Percentiles rank a stretch among this genome's conserved stretches.
Evolutionary conservation across 352 stramenopile genomes (phyloP).

Genomic region (Pythium sp.): DNA sequence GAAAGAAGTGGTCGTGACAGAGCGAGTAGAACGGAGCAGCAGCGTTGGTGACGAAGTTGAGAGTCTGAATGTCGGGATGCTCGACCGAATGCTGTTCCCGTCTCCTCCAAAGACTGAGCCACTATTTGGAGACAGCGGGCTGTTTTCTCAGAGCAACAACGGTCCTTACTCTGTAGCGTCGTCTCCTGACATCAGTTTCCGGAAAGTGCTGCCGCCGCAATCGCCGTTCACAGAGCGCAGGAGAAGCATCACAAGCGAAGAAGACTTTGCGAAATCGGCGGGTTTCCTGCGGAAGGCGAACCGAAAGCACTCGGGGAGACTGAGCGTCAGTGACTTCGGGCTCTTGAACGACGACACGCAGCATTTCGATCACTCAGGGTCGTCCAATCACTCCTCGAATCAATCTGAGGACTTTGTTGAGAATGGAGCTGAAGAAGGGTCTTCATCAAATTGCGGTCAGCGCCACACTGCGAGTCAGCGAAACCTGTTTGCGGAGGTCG

Average conservation of each 20-base stretch:
- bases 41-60: constrained; percentile 9
- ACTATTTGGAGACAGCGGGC: constrained; percentile 8
- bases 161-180: neutral
- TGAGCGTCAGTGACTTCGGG: constrained; percentile 79
- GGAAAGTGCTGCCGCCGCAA: neutral
- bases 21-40: neutral
- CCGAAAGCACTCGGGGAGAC: constrained; percentile 48
- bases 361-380: neutral
- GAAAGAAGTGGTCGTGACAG: constrained; percentile 22
- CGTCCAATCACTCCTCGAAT: neutral
- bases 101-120: constrained; percentile 29
- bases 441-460: constrained; percentile 8
- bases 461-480: constrained; percentile 32
- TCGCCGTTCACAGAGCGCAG: constrained; percentile 40
- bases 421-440: constrained; percentile 11
- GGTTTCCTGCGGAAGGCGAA: constrained; percentile 64
- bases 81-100: constrained; percentile 23
- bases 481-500: constrained; percentile 60
- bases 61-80: constrained; percentile 9
- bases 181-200: constrained; percentile 1
- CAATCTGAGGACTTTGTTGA: constrained; percentile 17
- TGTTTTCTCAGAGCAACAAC: neutral
- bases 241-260: constrained; percentile 52
- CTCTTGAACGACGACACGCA: constrained; percentile 41
- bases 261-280: constrained; percentile 60